Percentiles rank a stretch among this genome's conserved stretches.
These are phyloP conservation scores for Boletus huronensis DNA, from an alignment of 768 basidiomycete species.

Conservation along the genomic window DNA sequence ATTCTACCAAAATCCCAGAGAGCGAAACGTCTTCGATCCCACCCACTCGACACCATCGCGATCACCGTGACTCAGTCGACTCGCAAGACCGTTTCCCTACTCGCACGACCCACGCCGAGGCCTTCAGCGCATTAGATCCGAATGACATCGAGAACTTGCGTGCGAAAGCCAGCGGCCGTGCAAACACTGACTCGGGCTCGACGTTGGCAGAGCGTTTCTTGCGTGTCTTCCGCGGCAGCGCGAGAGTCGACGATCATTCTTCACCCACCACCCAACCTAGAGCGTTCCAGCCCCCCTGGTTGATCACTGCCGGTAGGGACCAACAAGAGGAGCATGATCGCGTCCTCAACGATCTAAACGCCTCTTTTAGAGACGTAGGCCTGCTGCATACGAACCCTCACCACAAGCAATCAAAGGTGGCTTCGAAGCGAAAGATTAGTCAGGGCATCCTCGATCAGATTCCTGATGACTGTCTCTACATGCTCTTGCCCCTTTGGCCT, in stretches of 20 bases:
- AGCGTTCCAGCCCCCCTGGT: slow-evolving; percentile 54
- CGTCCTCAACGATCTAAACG: slow-evolving; percentile 65
- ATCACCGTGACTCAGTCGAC: slow-evolving; percentile 28
- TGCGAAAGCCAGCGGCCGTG: slow-evolving; percentile 28
- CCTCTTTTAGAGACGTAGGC: slow-evolving; percentile 79
- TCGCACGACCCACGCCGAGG: slow-evolving; percentile 61
- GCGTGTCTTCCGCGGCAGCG: slow-evolving; percentile 18
- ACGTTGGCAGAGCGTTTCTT: slow-evolving; percentile 21
- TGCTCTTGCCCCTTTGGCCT: slow-evolving; percentile 85
- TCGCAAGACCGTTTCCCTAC: slow-evolving; percentile 31
- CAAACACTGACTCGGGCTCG: slow-evolving; percentile 18
- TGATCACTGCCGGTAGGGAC: slow-evolving; percentile 58
- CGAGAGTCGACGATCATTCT: slow-evolving; percentile 25
- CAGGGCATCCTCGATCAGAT: slow-evolving; percentile 56
- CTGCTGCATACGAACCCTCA: slow-evolving; percentile 56
- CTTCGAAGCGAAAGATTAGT: slow-evolving; percentile 17
- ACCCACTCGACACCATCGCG: slow-evolving; percentile 6
- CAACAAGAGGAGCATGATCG: slow-evolving; percentile 67
- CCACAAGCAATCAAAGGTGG: slow-evolving; percentile 27
- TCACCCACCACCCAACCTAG: slow-evolving; percentile 26
- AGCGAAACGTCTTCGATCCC: slow-evolving; percentile 13
- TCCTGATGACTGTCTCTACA: slow-evolving; percentile 68
- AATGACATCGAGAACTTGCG: slow-evolving; percentile 47
- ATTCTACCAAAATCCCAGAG: slow-evolving; percentile 3
- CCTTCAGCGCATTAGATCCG: slow-evolving; percentile 57